Evolutionary conservation across 1,284 basidiomycete species (phyloP).

Genomic region (Fomes fomentarius): DNA sequence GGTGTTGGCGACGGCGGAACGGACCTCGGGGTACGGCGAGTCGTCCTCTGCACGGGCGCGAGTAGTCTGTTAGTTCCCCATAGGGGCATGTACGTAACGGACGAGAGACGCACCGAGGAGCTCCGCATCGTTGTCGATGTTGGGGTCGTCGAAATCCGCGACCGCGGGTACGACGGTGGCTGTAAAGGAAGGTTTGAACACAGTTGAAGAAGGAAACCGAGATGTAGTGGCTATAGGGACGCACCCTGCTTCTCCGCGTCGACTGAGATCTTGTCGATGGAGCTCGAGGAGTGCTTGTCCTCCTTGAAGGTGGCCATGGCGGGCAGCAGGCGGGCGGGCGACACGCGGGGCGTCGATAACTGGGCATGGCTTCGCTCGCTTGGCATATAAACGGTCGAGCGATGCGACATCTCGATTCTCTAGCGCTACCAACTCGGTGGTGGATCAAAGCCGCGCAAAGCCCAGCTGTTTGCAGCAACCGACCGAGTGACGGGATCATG

Average conservation of each 20-base stretch:
- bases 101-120: constrained; percentile 26
- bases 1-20: constrained; percentile 75
- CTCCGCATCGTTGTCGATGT: constrained; percentile 53
- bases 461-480: too few relatives aligned
- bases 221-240: background rate
- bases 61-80: background rate
- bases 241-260: constrained; percentile 28
- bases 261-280: constrained; percentile 35
- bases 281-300: constrained; percentile 28
- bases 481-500: background rate
- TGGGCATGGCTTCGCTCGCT: background rate
- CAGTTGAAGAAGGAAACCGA: background rate
- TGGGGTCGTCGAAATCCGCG: constrained; percentile 66
- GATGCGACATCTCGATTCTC: too few relatives aligned
- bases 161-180: constrained; percentile 13
- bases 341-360: constrained; percentile 18
- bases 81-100: background rate
- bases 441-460: too few relatives aligned
- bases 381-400: constrained; percentile 8
- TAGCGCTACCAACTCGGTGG: too few relatives aligned
- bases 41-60: constrained; percentile 48
- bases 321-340: too few relatives aligned
- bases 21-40: constrained; percentile 76
- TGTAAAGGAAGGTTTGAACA: background rate
- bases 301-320: constrained; percentile 35